These are phyloP conservation scores for Fraxinus latifolia DNA, from an alignment of 305 asterid species.

Conservation along the genomic window DNA sequence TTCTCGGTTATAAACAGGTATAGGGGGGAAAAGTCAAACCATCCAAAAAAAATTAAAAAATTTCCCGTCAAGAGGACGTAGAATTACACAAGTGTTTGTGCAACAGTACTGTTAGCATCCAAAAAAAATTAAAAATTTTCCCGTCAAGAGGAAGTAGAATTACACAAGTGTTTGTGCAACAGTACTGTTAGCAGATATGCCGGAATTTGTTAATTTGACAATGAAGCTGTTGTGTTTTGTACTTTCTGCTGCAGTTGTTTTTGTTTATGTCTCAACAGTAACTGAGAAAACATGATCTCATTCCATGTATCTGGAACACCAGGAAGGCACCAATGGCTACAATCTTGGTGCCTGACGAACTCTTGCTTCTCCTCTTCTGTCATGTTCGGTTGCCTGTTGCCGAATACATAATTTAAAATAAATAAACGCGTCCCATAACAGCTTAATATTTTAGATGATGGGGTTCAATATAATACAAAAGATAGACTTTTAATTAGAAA, in stretches of 20 bases:
- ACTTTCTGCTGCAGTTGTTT: slow-evolving; percentile 19
- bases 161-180: neutral
- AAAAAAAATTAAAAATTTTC: neutral
- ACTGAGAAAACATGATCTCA: slow-evolving; percentile 36
- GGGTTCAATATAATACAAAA: neutral
- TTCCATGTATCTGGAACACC: slow-evolving; percentile 49
- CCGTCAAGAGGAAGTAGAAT: neutral
- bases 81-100: neutral
- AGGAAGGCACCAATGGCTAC: slow-evolving; percentile 47
- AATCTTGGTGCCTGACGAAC: slow-evolving; percentile 36
- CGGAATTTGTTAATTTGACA: neutral
- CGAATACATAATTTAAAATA: neutral
- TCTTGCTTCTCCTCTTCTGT: slow-evolving; percentile 28
- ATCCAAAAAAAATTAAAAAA: neutral
- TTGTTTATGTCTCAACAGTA: slow-evolving; percentile 32
- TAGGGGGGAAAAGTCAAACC: neutral
- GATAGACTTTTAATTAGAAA: neutral
- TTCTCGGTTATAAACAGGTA: neutral
- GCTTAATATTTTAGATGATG: neutral
- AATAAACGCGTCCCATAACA: neutral
- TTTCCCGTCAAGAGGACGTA: neutral
- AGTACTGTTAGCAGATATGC: neutral
- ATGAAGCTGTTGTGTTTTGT: neutral
- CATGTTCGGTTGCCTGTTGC: slow-evolving; percentile 34
- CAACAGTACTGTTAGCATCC: neutral